Evolutionary conservation across 345 rosid genomes (phyloP).

Genomic region (Melastoma malabathricum): DNA sequence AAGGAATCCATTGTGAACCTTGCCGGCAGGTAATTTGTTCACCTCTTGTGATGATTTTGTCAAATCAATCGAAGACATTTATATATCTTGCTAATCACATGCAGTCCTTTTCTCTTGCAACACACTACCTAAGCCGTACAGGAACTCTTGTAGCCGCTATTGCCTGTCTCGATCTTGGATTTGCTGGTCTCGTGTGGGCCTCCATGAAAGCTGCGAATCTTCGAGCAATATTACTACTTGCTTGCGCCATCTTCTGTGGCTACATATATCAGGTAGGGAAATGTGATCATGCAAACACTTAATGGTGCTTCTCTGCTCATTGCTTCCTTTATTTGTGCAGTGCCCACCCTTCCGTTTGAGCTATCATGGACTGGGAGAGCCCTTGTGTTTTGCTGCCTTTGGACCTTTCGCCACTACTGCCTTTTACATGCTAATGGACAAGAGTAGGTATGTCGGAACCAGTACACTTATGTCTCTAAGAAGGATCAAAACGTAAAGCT

Average conservation of each 20-base stretch:
- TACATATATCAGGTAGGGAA: slow-evolving; percentile 63
- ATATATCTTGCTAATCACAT: neutral
- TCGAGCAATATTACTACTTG: slow-evolving; percentile 45
- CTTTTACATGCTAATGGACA: slow-evolving; percentile 55
- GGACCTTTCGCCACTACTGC: slow-evolving; percentile 94
- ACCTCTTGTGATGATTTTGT: neutral
- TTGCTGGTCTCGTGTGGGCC: slow-evolving; percentile 50
- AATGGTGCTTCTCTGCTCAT: neutral
- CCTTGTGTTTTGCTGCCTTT: slow-evolving; percentile 81
- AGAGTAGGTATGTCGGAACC: slow-evolving; percentile 30
- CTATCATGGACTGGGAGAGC: slow-evolving; percentile 92
- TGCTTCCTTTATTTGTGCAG: slow-evolving; percentile 15
- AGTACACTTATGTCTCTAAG: neutral
- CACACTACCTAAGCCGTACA: slow-evolving; percentile 39
- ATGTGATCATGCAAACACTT: neutral
- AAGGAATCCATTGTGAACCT: slow-evolving; percentile 80
- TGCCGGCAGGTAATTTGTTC: slow-evolving; percentile 51
- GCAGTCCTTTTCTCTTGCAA: slow-evolving; percentile 6
- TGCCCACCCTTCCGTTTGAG: slow-evolving; percentile 92
- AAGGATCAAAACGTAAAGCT: neutral
- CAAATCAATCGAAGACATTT: neutral
- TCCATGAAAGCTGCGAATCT: slow-evolving; percentile 37
- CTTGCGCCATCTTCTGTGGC: slow-evolving; percentile 58
- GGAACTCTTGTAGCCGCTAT: slow-evolving; percentile 50
- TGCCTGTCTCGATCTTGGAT: slow-evolving; percentile 35